Evolutionary conservation across 148 eudicot genomes (phyloP), one percentile per base, ranked within the genome.

Genomic region (Diospyros lotus): DNA sequence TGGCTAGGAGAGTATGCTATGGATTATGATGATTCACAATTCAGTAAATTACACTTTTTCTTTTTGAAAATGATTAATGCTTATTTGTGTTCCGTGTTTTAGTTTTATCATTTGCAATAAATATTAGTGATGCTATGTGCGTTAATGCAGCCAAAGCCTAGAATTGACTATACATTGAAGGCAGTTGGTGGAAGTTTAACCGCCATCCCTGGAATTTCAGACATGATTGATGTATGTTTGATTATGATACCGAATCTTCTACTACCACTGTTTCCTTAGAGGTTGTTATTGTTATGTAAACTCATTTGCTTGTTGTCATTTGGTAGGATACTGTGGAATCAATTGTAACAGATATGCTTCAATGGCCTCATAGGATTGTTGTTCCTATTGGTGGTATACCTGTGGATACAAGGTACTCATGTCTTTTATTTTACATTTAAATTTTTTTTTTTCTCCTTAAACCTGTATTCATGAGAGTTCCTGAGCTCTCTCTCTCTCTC

Each of bases 331-430:
- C 94, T 14, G 98, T 95, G 50, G 74, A 90, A 14, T 66, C 98
- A 12, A 95, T 95, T 59, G 92, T 95, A 72, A 84, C 80, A 10
- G 98, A 95, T 81, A 92, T 87, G 80, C 94, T 95, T 42, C 87
- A 88, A 77, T 95, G 98, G 98, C 98, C 98, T 70, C 98, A 95
- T 82, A 89, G 98, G 77, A 92, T 95, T 81, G 97, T 95, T 80
- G 94, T 95, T 75, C 98, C 98, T n/a, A 88, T 95, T 75, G 98
- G 97, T 64, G 98, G 93, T 64, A 48, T 85, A 80, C 87, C 88
- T 55, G 86, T 88, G 46, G 97, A 95, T 80, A 68, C 78, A 73
- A 95, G 96, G 98, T 92, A 82, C 73, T 40, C 48, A 9, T 73
- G 39, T 52, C 28, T 52, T 65, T 39, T 28, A 28, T 28, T 28